Conservation (phyloP, 1,284 basidiomycete genomes). For the Leccinum colubrinum region DNA sequence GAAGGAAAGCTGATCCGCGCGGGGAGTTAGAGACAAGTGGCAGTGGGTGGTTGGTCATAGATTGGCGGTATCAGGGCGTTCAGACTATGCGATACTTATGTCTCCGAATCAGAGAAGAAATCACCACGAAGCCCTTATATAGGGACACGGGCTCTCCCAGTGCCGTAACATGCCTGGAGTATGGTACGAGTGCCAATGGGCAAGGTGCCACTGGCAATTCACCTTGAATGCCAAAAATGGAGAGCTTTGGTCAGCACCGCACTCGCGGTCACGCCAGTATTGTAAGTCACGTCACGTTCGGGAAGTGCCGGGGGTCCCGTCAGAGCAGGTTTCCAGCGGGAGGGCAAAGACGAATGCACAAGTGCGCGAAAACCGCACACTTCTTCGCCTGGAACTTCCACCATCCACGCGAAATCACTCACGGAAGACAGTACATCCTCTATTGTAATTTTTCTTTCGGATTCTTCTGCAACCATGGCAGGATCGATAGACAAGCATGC, state of each 20-base stretch:
- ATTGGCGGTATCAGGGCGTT: constrained; percentile 1
- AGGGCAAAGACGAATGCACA: constrained; percentile 19
- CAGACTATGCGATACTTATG: neutral
- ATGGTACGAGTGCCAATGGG: neutral
- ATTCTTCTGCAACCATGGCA: constrained; percentile 4
- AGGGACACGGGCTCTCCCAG: neutral
- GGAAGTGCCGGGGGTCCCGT: constrained; percentile 24
- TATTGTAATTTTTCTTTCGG: constrained; percentile 5
- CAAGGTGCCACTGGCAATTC: neutral
- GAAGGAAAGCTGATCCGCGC: constrained; percentile 3
- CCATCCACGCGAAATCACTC: constrained; percentile 21
- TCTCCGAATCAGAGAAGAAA: constrained; percentile 2
- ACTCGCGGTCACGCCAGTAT: constrained; percentile 17
- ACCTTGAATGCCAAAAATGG: constrained; percentile 21
- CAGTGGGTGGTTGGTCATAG: constrained; percentile 19
- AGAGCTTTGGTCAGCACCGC: constrained; percentile 19
- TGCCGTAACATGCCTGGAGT: constrained; percentile 21
- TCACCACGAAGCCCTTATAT: constrained; percentile 14
- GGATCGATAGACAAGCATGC: neutral
- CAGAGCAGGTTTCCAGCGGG: constrained; percentile 21
- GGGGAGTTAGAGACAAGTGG: constrained; percentile 18
- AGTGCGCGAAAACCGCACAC: constrained; percentile 21
- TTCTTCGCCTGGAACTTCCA: constrained; percentile 36
- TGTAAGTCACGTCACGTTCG: constrained; percentile 22
- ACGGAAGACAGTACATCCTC: constrained; percentile 9